Evolutionary conservation across 1,284 basidiomycete species (phyloP).

Genomic region (Ceratobasidium sp.): DNA sequence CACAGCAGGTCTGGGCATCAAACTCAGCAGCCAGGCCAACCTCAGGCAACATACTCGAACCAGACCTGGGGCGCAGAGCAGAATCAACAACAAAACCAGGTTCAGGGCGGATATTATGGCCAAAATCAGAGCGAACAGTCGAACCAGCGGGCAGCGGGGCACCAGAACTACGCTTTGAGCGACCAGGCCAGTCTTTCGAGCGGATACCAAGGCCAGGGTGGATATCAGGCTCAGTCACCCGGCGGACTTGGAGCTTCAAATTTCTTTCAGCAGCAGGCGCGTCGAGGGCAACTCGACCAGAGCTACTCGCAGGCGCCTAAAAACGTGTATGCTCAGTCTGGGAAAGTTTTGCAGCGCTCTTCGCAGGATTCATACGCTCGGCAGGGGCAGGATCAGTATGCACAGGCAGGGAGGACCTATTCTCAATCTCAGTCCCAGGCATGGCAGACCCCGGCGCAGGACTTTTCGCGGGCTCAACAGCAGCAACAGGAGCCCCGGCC

Average conservation of each 20-base stretch:
- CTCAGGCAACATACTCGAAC: slow-evolving; percentile 3
- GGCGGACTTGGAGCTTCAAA: slow-evolving; percentile 12
- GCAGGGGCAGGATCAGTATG: slow-evolving; percentile 6
- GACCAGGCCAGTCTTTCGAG: neutral
- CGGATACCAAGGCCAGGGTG: neutral
- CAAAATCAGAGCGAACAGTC: neutral
- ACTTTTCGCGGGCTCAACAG: neutral
- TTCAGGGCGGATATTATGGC: neutral
- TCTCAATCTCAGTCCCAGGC: neutral
- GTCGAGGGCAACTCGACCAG: neutral
- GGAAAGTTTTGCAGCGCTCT: neutral
- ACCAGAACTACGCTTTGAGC: neutral
- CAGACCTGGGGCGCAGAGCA: neutral
- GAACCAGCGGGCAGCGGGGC: neutral
- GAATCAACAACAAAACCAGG: neutral
- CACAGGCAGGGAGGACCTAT: neutral
- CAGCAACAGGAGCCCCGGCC: slow-evolving; percentile 15
- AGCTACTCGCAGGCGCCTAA: neutral
- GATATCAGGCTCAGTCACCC: slow-evolving; percentile 3
- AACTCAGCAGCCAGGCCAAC: neutral
- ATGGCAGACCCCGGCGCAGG: neutral
- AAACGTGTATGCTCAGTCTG: neutral
- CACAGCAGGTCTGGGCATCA: neutral
- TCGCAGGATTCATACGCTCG: neutral
- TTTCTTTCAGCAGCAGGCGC: slow-evolving; percentile 13